These are phyloP conservation scores for Chaetomiaceae sp. DNA, from an alignment of 2,329 filamentous ascomycete species.

Conservation along the genomic window DNA sequence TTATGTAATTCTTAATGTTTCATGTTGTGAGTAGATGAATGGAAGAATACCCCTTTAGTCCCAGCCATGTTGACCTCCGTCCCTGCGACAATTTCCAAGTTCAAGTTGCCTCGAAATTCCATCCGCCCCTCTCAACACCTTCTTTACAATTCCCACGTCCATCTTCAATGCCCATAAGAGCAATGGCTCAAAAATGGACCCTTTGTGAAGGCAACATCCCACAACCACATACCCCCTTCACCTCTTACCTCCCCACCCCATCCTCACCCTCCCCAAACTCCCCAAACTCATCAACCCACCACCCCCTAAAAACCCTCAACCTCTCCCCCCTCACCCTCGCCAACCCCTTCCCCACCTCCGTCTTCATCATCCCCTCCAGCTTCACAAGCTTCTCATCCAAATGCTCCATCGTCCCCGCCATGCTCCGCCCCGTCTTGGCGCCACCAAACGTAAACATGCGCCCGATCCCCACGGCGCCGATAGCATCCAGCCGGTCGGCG, in stretches of 20 bases:
- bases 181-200: no score
- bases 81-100: no score
- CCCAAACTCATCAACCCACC: conserved; percentile 52
- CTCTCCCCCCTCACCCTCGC: conserved; percentile 51
- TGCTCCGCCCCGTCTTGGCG: conserved; percentile 47
- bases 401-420: conserved; percentile 67
- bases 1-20: no score
- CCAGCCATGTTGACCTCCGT: no score
- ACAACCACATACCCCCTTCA: neutral
- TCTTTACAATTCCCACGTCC: no score
- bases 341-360: conserved; percentile 48
- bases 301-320: conserved; percentile 49
- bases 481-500: conserved; percentile 85
- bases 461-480: conserved; percentile 81
- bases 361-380: conserved; percentile 63
- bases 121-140: no score
- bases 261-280: conserved; percentile 1
- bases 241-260: neutral
- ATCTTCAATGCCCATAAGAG: no score
- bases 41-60: no score
- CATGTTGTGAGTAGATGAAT: no score
- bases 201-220: neutral
- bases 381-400: conserved; percentile 71
- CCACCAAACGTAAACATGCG: conserved; percentile 74
- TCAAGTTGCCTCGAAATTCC: no score